Evolutionary conservation across 306 rosid genomes (phyloP), one percentile per base, ranked within the genome.

Genomic region (Gastrolobium villosum): DNA sequence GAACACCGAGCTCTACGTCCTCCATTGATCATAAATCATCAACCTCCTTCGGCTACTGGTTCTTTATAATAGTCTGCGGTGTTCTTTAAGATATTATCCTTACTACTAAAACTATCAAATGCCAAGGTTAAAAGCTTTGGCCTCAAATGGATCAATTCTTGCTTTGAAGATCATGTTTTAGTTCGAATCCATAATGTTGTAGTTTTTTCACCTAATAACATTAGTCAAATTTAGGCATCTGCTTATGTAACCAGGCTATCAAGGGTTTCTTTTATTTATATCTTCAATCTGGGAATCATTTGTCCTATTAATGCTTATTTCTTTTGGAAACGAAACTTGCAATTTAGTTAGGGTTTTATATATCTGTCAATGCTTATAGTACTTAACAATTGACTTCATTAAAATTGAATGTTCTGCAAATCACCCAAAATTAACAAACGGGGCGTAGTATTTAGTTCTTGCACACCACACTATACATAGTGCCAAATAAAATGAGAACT

Each of bases 11-110:
- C 91, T 63, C 59, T 89, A 9, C 93, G 87, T 7, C 88, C 89
- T 65, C 94, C 96, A 0, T 80, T 94, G 84, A 81, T 90, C 70
- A 84, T 94, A 72, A 84, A 66, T 84, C 97, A 94, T 78, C 84
- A 64, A 26, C 91, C 93, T 76, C 66, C 92, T 59, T 40, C 90
- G 10, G 72, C 89, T 54, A 81, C 79, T 80, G 84, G 77, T 81
- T 74, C 91, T 76, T 81, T 84, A 31, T 77, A 84, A 85, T 72
- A 60, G 70, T 70, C 46, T 45, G 15, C 74, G 43, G 15, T 49
- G 26, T 80, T 81, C 70, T 81, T 34, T 54, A 44, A 76, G 37
- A 70, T 73, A 45, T 55, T 31, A 28, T 78, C n/a, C 74, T 72
- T 65, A 61, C 61, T 66, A 5, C 65, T 56, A 26, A 39, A 76